These are phyloP conservation scores for Gossypium gossypioides DNA, from an alignment of 441 rosid species.

Conservation along the genomic window DNA sequence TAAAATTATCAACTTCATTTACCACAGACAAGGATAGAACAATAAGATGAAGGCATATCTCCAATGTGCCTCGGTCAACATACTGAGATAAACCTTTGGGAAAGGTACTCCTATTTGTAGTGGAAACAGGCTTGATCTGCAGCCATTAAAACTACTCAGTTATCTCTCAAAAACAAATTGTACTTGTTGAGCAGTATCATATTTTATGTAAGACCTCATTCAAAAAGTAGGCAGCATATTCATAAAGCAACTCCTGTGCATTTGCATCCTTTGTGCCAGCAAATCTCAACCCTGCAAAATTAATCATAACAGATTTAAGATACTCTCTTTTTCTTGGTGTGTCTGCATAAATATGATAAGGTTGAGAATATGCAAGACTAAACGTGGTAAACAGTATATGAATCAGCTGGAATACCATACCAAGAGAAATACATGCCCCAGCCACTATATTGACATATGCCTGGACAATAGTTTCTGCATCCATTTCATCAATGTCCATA, in stretches of 20 bases:
- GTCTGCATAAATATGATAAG: background rate
- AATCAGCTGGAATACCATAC: slow-evolving; percentile 31
- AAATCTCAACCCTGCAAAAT: slow-evolving; percentile 70
- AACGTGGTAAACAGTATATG: background rate
- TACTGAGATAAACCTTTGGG: slow-evolving; percentile 72
- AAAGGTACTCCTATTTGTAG: slow-evolving; percentile 39
- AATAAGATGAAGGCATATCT: slow-evolving; percentile 80
- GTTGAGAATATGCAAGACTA: background rate
- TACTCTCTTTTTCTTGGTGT: background rate
- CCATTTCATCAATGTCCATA: slow-evolving; percentile 67
- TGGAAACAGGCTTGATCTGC: slow-evolving; percentile 83
- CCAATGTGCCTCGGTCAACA: slow-evolving; percentile 87
- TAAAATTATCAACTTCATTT: slow-evolving; percentile 18
- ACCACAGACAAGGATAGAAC: slow-evolving; percentile 93
- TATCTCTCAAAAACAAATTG: slow-evolving; percentile 14
- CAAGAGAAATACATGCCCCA: slow-evolving; percentile 92
- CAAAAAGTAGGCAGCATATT: slow-evolving; percentile 67
- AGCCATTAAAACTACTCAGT: slow-evolving; percentile 18
- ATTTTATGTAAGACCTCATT: slow-evolving; percentile 61
- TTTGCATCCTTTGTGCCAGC: slow-evolving; percentile 88
- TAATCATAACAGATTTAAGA: slow-evolving; percentile 11
- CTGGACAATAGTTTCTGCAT: slow-evolving; percentile 74
- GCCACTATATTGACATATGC: slow-evolving; percentile 86
- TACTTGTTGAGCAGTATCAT: slow-evolving; percentile 14
- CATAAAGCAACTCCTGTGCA: slow-evolving; percentile 78